Evolutionary conservation across 352 stramenopile species (phyloP).

Genomic region (Pythium myriotylum): DNA sequence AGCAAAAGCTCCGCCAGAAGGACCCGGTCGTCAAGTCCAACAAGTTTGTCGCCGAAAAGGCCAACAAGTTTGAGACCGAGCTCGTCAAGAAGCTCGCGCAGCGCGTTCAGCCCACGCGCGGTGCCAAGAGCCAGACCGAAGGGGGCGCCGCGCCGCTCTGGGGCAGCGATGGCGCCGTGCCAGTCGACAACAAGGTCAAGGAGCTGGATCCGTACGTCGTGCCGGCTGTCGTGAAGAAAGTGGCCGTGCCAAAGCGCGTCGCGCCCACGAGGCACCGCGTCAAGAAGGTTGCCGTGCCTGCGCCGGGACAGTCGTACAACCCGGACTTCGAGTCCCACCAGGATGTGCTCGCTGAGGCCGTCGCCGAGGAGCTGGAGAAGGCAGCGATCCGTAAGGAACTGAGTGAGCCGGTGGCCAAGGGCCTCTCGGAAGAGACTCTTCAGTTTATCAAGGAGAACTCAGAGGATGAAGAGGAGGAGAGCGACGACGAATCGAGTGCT

Average conservation of each 20-base stretch:
- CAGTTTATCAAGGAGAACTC: slow-evolving; percentile 78
- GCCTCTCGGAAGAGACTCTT: slow-evolving; percentile 78
- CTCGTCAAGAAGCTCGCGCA: slow-evolving; percentile 62
- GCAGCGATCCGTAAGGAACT: slow-evolving; percentile 49
- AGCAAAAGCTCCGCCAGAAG: slow-evolving; percentile 60
- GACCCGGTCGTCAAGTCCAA: slow-evolving; percentile 72
- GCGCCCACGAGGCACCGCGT: slow-evolving; percentile 71
- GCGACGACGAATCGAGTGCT: slow-evolving; percentile 33
- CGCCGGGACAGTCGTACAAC: slow-evolving; percentile 84
- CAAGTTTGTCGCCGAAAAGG: slow-evolving; percentile 68
- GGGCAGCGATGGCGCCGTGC: slow-evolving; percentile 46
- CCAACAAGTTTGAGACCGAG: slow-evolving; percentile 58
- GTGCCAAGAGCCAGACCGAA: slow-evolving; percentile 19
- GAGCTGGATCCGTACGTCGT: slow-evolving; percentile 64
- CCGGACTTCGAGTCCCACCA: slow-evolving; percentile 82
- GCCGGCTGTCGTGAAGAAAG: slow-evolving; percentile 60
- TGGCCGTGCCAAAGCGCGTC: slow-evolving; percentile 53
- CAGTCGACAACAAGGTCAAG: slow-evolving; percentile 37
- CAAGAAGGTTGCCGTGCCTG: slow-evolving; percentile 72
- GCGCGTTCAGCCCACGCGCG: slow-evolving; percentile 16
- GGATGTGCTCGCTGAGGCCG: slow-evolving; percentile 72
- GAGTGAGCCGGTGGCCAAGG: slow-evolving; percentile 46
- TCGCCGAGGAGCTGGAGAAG: slow-evolving; percentile 72
- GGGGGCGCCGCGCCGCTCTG: slow-evolving; percentile 34
- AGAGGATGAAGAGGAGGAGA: slow-evolving; percentile 35